phyloP scores from a whole-genome alignment of 1,284 basidiomycete species.

The Termitomyces sp. region DNA sequence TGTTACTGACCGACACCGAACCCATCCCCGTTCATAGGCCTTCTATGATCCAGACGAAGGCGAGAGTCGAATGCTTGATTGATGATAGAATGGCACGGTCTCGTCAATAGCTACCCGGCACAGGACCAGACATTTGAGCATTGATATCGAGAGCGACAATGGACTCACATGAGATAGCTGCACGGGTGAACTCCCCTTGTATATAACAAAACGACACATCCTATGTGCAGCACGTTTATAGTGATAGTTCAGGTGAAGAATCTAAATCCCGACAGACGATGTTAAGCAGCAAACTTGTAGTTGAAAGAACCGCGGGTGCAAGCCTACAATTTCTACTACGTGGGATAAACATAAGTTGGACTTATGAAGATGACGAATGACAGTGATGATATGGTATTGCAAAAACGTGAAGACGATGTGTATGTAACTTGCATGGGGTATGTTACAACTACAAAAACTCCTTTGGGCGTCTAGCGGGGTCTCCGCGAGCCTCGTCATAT shows the following conservation, averaged over 20 bases:
- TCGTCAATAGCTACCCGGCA: conserved; percentile 65
- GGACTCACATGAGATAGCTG: conserved; percentile 74
- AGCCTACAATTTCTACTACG: background rate
- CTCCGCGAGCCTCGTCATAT: conserved; percentile 75
- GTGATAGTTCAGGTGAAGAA: background rate
- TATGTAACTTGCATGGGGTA: background rate
- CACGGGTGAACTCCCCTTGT: conserved; percentile 87
- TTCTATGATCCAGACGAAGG: conserved; percentile 71
- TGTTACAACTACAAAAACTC: conserved; percentile 44
- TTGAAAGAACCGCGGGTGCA: background rate
- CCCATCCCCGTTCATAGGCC: conserved; percentile 93
- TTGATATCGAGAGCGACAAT: background rate
- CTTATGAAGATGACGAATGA: background rate
- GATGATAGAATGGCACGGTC: conserved; percentile 93
- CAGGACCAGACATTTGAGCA: background rate
- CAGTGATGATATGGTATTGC: background rate
- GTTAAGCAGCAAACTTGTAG: no score
- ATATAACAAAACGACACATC: conserved; percentile 89
- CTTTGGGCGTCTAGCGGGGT: conserved; percentile 58
- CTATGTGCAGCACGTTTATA: background rate
- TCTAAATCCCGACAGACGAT: background rate
- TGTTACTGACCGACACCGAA: conserved; percentile 85
- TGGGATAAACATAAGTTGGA: background rate
- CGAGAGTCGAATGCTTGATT: conserved; percentile 94
- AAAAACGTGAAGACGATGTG: background rate